Base-by-base conservation (phyloP, 2,329 filamentous ascomycete species). In the Alternaria ventricosa region DNA sequence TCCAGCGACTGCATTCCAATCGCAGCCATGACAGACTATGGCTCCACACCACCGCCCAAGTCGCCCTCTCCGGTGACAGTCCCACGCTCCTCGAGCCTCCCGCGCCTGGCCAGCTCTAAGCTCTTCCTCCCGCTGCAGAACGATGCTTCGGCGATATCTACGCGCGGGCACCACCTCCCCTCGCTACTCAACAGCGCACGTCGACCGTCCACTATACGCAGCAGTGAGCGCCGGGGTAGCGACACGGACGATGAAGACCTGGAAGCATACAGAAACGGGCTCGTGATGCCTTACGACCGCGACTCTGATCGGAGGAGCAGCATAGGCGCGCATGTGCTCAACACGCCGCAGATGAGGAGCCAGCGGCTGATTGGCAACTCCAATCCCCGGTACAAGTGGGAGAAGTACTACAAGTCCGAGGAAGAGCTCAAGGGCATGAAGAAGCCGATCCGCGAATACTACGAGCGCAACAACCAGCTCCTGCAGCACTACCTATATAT, bases 401-500 rank as follows among this genome's bases (percentile, higher is more conserved):
- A 94, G 76, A 87, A 86, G 64, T 97, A 97, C 78, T 97, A 92
- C 87, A 96, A 92, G 79, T 88, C 88, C 0, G 89, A 94, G 28
- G 90, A 91, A 27, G 87, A 96, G 76, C 83, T 97, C 67, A 87
- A 87, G 68, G 77, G 81, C 60, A 90, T 96, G 87, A 87, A 87
- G 75, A 91, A 90, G 77, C 85, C 89, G n/a, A 80, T 96, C 64
- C 91, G 94, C 50, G 77, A 90, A 74, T 97, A 97, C 82, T 97
- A 98, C 76, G 90, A 96, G 83, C 89, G 92, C 46, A 95, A 90
- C 76, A 98, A 98, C 81, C 89, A 90, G 70, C 85, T 97, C 46
- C 89, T 98, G 63, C 92, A 96, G 78, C 92, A 97, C 78, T 98
- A 97, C 78, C 85, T 96, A 67, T 97, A 96, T 78, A 97, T 97